phyloP scores from a whole-genome alignment of 441 rosid species.

The Erysimum cheiri region DNA sequence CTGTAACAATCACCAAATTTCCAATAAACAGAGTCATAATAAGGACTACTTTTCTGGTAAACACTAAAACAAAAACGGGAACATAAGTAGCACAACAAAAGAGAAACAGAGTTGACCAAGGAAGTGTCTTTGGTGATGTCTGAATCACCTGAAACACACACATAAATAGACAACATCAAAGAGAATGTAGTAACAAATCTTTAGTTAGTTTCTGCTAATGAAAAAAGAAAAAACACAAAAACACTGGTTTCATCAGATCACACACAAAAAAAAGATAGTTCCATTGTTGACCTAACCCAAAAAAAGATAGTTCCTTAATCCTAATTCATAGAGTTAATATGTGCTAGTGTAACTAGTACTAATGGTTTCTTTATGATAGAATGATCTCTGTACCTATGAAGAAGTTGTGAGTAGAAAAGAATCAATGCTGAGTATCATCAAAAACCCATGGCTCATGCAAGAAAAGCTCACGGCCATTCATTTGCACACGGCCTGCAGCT shows the following conservation, averaged over 20 bases:
- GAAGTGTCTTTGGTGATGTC: not conserved
- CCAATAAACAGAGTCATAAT: not conserved
- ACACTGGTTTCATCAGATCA: not conserved
- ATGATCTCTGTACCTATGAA: slow-evolving; percentile 14
- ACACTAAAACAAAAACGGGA: not conserved
- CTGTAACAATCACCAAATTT: not conserved
- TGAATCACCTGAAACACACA: slow-evolving; percentile 59
- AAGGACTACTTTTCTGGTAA: slow-evolving; percentile 6
- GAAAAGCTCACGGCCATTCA: slow-evolving; percentile 94
- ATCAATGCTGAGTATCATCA: slow-evolving; percentile 67
- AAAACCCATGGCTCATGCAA: slow-evolving; percentile 80
- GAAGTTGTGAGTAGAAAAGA: slow-evolving; percentile 9
- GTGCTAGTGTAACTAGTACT: not conserved
- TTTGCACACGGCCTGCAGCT: slow-evolving; percentile 69
- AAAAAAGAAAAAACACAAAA: not conserved
- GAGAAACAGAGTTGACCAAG: slow-evolving; percentile 18
- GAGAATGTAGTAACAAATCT: not conserved
- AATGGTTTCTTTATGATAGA: not conserved
- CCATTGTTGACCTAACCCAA: not conserved
- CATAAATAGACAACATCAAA: slow-evolving; percentile 11
- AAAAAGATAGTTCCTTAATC: not conserved
- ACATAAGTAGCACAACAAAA: slow-evolving; percentile 17
- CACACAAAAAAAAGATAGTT: not conserved
- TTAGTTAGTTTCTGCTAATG: slow-evolving; percentile 2
- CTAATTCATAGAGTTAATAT: not conserved